Conservation (phyloP, 768 basidiomycete genomes). For the Leucocoprinus birnbaumii region DNA sequence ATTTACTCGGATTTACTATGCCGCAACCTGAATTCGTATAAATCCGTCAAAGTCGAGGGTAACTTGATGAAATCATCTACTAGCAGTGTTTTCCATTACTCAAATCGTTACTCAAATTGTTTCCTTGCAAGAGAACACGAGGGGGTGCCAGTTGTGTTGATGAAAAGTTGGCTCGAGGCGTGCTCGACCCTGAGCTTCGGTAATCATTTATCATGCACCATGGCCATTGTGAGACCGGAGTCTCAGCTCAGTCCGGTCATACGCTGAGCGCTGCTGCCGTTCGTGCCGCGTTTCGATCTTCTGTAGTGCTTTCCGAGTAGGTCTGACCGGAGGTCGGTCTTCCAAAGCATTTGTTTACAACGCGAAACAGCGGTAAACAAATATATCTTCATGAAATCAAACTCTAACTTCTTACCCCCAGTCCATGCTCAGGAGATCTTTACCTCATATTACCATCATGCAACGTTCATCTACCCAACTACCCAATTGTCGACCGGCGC, state of each 20-base stretch:
- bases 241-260: not conserved
- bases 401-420: no score
- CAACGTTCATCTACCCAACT: not conserved
- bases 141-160: constrained; percentile 6
- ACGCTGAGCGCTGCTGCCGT: not conserved
- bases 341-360: no score
- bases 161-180: not conserved
- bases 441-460: not conserved
- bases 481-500: not conserved
- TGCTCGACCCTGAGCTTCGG: constrained; percentile 6
- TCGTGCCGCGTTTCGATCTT: not conserved
- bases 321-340: no score
- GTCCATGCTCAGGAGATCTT: no score
- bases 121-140: constrained; percentile 6
- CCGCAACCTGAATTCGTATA: no score
- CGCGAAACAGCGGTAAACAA: not conserved
- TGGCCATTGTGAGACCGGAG: not conserved
- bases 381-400: not conserved
- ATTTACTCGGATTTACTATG: no score
- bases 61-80: no score
- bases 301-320: no score
- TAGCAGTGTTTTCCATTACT: constrained; percentile 1
- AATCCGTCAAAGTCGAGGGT: no score
- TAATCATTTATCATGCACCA: no score
- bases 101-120: no score